Base-by-base conservation (phyloP, 2,329 filamentous ascomycete genomes). In the Tolypocladium sp. region DNA sequence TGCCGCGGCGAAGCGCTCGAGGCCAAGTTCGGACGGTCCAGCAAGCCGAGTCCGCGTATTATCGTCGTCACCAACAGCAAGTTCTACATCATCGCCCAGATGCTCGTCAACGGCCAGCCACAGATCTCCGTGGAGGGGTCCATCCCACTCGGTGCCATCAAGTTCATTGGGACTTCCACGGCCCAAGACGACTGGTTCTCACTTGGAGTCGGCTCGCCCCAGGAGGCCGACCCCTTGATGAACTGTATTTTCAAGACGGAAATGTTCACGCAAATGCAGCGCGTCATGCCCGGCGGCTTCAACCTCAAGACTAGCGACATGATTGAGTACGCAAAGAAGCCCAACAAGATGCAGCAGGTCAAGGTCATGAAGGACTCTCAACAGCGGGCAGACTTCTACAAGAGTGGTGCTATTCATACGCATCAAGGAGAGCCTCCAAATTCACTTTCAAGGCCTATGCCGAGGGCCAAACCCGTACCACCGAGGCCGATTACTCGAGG, bases 241-340 rank as follows among this genome's bases (percentile, higher is more conserved):
- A 96, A 88, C 75, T 99, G 94, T 70, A 78, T 97, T 25, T 86
- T 99, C 74, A 99, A 99, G 79, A 99, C 94, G 0, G 94, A 99
- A 70, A 87, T 99, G 74, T 96, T 97, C 70, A 95, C 93, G 0
- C 92, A 97, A 63, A 86, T 99, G 77, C 86, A 88, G 70, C 86
- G 85, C 56, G 85, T 86, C 57, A 89, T 95, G 74, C 87, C 89
- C 3, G 91, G 89, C 10, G 87, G 90, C 12, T 83, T 96, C 70
- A 91, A 87, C 70, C 76, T 99, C 55, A 91, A 90, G 74, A 88
- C 97, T 62, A 85, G 79, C n/a, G 88, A 94, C 35, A 82, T 81
- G 60, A 92, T 99, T 66, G 91, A 96, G 71, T 99, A 96, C 74
- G 92, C 93, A 70, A 99, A 97, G 82, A 99, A 99, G 76, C 94